These are phyloP conservation scores for Kwoniella sp. DNA, from an alignment of 768 basidiomycete species.

Conservation along the genomic window DNA sequence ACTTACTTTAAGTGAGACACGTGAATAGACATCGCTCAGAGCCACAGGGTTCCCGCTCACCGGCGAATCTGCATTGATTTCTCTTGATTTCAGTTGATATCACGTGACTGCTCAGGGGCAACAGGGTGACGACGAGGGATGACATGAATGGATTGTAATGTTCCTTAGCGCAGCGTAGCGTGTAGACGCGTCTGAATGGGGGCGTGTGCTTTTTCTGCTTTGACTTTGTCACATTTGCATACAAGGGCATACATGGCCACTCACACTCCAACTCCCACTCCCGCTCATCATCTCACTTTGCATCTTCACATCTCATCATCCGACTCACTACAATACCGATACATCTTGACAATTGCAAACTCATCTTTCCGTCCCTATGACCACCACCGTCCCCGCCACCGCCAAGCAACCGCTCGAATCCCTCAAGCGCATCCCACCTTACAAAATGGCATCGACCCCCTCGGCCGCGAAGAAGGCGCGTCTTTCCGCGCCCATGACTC, in stretches of 20 bases:
- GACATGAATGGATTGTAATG: background rate
- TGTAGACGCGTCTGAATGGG: conserved; percentile 15
- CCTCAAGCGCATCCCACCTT: conserved; percentile 20
- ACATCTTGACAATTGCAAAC: background rate
- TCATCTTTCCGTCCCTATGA: background rate
- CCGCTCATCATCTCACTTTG: too few relatives aligned
- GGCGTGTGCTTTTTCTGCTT: conserved; percentile 1
- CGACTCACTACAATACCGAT: background rate
- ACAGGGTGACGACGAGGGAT: background rate
- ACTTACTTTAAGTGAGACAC: too few relatives aligned
- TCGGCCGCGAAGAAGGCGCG: conserved; percentile 15
- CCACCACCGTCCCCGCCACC: background rate
- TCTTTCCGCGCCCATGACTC: conserved; percentile 15
- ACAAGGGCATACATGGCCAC: background rate
- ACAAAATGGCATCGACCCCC: conserved; percentile 7
- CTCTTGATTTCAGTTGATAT: background rate
- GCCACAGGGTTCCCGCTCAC: background rate
- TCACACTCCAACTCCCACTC: too few relatives aligned
- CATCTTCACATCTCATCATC: background rate
- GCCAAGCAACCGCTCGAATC: conserved; percentile 11
- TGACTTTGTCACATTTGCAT: background rate
- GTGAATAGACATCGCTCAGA: too few relatives aligned
- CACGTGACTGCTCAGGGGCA: conserved; percentile 11
- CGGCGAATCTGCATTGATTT: conserved; percentile 7
- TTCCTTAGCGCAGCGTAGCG: background rate